Evolutionary conservation across 2,329 filamentous ascomycete genomes (phyloP).

Genomic region (Penicillium oxalicum): DNA sequence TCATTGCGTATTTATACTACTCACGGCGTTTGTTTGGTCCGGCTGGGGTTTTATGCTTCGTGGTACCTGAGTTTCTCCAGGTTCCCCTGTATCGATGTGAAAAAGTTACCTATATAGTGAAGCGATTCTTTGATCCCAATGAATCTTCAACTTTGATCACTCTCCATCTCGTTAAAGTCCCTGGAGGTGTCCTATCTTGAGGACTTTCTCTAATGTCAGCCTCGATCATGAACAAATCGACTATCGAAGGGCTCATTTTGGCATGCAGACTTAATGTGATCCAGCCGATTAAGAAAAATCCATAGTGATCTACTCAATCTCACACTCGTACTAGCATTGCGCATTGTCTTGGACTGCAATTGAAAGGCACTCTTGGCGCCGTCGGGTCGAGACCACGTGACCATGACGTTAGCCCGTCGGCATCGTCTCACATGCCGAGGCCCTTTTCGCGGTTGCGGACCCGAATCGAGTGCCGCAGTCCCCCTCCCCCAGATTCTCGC

Average conservation of each 20-base stretch:
- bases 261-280: too few relatives aligned
- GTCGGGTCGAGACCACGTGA: constrained; percentile 23
- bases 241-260: too few relatives aligned
- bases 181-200: too few relatives aligned
- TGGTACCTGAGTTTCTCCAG: constrained; percentile 14
- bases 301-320: too few relatives aligned
- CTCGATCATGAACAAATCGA: too few relatives aligned
- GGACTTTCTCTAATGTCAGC: too few relatives aligned
- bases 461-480: constrained; percentile 26
- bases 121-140: neutral
- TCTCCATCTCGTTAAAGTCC: neutral
- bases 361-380: too few relatives aligned
- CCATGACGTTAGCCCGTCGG: constrained; percentile 28
- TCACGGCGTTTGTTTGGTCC: constrained; percentile 25
- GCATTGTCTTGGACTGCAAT: too few relatives aligned
- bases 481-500: constrained; percentile 14
- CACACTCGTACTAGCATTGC: too few relatives aligned
- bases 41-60: constrained; percentile 21
- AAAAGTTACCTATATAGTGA: constrained; percentile 9
- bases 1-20: constrained; percentile 15
- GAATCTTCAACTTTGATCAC: neutral
- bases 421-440: constrained; percentile 38
- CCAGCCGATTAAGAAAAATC: too few relatives aligned
- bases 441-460: constrained; percentile 21
- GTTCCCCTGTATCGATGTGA: constrained; percentile 17